These are phyloP conservation scores for Solanum bulbocastanum DNA, from an alignment of 257 asterid genomes.

Conservation along the genomic window DNA sequence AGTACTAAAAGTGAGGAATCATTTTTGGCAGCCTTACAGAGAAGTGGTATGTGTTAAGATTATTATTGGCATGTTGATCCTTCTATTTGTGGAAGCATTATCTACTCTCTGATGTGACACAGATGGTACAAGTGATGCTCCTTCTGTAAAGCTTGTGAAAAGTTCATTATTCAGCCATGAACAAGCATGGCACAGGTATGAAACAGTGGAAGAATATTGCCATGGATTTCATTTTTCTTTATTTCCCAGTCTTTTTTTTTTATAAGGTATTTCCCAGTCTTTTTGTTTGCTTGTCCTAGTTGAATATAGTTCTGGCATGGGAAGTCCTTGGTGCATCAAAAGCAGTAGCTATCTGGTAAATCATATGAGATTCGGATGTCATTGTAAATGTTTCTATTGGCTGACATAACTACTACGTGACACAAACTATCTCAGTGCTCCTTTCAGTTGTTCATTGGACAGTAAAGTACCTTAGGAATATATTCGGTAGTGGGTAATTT, in stretches of 20 bases:
- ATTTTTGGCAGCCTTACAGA: slow-evolving; percentile 73
- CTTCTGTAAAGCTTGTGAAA: slow-evolving; percentile 72
- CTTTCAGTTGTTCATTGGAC: background rate
- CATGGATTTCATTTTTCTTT: background rate
- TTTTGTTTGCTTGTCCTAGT: background rate
- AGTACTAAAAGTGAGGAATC: slow-evolving; percentile 92
- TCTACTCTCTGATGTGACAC: slow-evolving; percentile 15
- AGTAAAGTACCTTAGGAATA: background rate
- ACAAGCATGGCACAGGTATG: slow-evolving; percentile 99
- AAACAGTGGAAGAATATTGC: background rate
- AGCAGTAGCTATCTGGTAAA: background rate
- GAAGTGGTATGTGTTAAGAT: slow-evolving; percentile 40
- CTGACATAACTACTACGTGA: background rate
- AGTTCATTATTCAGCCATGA: slow-evolving; percentile 91
- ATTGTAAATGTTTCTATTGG: background rate
- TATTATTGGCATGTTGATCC: slow-evolving; percentile 12
- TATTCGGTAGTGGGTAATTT: background rate
- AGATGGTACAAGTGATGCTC: slow-evolving; percentile 59
- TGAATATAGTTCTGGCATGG: background rate
- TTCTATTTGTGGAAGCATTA: slow-evolving; percentile 6
- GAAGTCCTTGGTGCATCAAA: background rate
- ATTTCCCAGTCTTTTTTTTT: background rate
- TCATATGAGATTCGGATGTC: background rate
- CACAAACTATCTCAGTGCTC: background rate
- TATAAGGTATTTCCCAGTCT: background rate